Conservation (phyloP, 2,329 filamentous ascomycete genomes). For the Ceratocystis cubensis region DNA sequence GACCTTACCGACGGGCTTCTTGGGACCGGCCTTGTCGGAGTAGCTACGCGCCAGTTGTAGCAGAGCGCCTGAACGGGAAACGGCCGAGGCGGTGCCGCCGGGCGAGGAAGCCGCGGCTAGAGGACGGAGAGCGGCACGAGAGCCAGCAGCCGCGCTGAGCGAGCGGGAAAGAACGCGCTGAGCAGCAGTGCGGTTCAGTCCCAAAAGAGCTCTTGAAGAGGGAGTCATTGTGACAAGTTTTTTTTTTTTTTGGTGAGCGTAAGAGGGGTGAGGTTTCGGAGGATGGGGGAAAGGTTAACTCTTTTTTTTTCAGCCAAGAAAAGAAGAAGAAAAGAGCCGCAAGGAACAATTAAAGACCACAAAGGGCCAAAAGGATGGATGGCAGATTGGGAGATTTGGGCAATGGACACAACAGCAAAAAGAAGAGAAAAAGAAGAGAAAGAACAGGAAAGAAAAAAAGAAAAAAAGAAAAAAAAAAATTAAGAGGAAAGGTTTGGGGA, state of each 20-base stretch:
- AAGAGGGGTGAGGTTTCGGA: constrained; percentile 14
- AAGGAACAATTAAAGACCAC: constrained; percentile 15
- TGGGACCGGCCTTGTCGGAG: constrained; percentile 39
- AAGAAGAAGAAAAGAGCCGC: constrained; percentile 23
- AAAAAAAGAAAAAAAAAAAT: neutral
- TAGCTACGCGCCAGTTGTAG: constrained; percentile 27
- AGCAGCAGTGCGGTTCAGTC: constrained; percentile 23
- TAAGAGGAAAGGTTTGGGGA: neutral
- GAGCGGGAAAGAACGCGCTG: constrained; percentile 21
- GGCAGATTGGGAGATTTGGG: constrained; percentile 12
- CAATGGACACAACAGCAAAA: constrained; percentile 13
- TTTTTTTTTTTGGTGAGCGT: neutral
- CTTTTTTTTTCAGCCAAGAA: constrained; percentile 16
- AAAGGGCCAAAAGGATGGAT: constrained; percentile 10
- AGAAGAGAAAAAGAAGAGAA: neutral
- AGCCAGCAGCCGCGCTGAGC: constrained; percentile 14
- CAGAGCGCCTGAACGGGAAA: constrained; percentile 21
- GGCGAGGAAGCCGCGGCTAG: constrained; percentile 25
- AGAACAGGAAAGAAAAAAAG: constrained; percentile 8
- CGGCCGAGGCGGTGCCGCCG: constrained; percentile 23
- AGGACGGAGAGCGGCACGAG: constrained; percentile 24
- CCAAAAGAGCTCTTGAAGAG: constrained; percentile 33
- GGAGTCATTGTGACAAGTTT: constrained; percentile 32
- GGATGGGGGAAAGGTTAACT: constrained; percentile 16
- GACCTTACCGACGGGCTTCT: constrained; percentile 47